Evolutionary conservation across 2,329 filamentous ascomycete species (phyloP), one percentile per base, ranked within the genome.

Genomic region (Microcyclospora tardicrescens): DNA sequence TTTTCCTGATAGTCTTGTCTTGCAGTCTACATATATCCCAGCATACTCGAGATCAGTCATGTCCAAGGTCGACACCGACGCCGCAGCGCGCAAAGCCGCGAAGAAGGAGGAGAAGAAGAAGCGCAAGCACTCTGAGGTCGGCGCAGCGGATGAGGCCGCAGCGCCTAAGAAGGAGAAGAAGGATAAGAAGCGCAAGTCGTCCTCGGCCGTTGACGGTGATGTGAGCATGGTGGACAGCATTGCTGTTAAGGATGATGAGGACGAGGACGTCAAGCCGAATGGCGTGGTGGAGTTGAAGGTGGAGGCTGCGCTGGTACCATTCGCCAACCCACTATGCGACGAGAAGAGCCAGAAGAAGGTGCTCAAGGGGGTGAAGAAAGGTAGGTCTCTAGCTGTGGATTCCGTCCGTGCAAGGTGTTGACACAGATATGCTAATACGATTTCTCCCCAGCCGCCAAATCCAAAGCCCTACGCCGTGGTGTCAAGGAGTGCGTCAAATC

Each of bases 401-500:
- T n/a, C 32, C 10, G 11, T 38, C 13, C 34, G 3, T 8, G 19
- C 19, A 8, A 8, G 19, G 19, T 13, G 5, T 15, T 29, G 11
- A 42, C 36, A 28, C 27, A 24, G 28, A 39, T 28, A 35, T 37
- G 30, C 38, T 42, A 36, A 45, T 37, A 43, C 14, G 30, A 33
- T 39, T 24, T n/a, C 10, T 29, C 28, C 42, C 42, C 63, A 96
- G 91, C 89, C 52, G 87, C 91, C 55, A 94, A 93, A 68, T 78
- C 85, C 67, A 93, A 93, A 68, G 83, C 84, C 43, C 82, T 98
- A 59, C 93, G 94, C 71, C 87, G 91, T 59, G 91, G 91, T 59
- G 91, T 98, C 50, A 98, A 98, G 68, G 91, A 98, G 69, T 89
- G 94, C 59, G 87, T 96, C 68, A 98, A 98, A 71, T 82, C 87